Evolutionary conservation across 2,329 filamentous ascomycete genomes (phyloP).

Genomic region (Monilinia fructicola): DNA sequence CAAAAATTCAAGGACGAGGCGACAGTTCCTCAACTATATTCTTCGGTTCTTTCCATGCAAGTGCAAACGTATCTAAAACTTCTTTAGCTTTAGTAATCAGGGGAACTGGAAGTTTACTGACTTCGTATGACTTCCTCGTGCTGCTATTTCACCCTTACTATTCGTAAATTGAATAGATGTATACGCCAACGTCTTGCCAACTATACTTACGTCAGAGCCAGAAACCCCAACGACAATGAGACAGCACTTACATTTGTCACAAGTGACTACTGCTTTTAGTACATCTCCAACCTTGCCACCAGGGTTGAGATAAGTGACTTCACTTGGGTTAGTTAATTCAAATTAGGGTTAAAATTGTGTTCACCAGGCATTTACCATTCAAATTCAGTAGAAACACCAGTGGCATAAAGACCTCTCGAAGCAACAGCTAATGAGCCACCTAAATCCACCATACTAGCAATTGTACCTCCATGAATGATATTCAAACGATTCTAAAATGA

Average conservation of each 20-base stretch:
- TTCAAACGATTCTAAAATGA: conserved; percentile 66
- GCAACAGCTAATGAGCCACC: conserved; percentile 65
- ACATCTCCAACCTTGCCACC: conserved; percentile 59
- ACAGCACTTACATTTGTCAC: conserved; percentile 56
- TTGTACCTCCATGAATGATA: conserved; percentile 75
- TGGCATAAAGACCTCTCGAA: conserved; percentile 61
- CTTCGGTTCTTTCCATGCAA: conserved; percentile 41
- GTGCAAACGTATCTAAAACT: conserved; percentile 39
- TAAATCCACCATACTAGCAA: conserved; percentile 71
- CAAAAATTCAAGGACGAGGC: conserved; percentile 27
- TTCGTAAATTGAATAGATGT: conserved; percentile 61
- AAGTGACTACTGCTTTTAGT: conserved; percentile 56
- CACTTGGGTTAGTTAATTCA: neutral
- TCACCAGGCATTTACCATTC: conserved; percentile 48
- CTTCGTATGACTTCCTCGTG: conserved; percentile 67
- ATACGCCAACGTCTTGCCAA: conserved; percentile 63
- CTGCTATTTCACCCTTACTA: conserved; percentile 57
- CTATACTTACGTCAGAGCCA: conserved; percentile 41
- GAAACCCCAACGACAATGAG: neutral
- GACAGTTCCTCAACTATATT: conserved; percentile 41
- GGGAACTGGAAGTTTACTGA: conserved; percentile 38
- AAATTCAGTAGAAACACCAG: conserved; percentile 66
- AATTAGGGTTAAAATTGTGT: neutral
- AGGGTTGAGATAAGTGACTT: conserved; percentile 62
- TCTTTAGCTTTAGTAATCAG: neutral